Percentiles rank a stretch among this genome's conserved stretches.
Evolutionary conservation across 192 early-diverging fungal species (phyloP).

Genomic region (Gaertneriomyces semiglobifer): DNA sequence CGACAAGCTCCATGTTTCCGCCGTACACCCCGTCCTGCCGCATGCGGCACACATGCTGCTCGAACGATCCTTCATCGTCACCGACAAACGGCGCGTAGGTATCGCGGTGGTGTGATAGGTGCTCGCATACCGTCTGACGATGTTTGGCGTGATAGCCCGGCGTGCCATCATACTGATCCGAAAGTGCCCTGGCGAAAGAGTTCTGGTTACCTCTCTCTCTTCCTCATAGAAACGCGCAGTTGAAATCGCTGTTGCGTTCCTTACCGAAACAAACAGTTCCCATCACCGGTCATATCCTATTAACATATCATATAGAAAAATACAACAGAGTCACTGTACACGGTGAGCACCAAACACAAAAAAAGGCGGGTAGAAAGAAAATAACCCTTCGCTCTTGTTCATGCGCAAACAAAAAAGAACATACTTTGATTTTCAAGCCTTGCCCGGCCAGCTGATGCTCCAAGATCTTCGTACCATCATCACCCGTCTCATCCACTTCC

Average conservation of each 20-base stretch:
- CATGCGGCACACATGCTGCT: conserved; percentile 32
- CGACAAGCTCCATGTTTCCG: conserved; percentile 44
- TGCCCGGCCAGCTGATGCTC: no score
- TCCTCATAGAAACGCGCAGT: not conserved
- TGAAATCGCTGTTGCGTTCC: not conserved
- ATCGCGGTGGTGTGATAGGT: conserved; percentile 27
- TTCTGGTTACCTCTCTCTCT: not conserved
- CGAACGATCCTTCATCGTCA: conserved; percentile 20
- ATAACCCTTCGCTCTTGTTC: no score
- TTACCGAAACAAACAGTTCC: conserved; percentile 41
- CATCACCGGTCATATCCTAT: conserved; percentile 32
- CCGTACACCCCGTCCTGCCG: conserved; percentile 31
- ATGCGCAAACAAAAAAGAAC: no score
- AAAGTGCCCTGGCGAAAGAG: conserved; percentile 16
- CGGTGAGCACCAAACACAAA: no score
- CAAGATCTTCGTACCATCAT: no score
- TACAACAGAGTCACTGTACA: no score
- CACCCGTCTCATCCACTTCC: no score
- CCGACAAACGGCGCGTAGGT: conserved; percentile 32
- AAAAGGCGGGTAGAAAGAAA: no score
- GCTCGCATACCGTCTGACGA: conserved; percentile 10
- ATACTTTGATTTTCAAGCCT: no score
- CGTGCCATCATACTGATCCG: conserved; percentile 32
- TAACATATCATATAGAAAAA: no score
- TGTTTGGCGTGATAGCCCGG: conserved; percentile 14